These are phyloP conservation scores for Pyrus communis DNA, from an alignment of 306 rosid species.

Conservation along the genomic window DNA sequence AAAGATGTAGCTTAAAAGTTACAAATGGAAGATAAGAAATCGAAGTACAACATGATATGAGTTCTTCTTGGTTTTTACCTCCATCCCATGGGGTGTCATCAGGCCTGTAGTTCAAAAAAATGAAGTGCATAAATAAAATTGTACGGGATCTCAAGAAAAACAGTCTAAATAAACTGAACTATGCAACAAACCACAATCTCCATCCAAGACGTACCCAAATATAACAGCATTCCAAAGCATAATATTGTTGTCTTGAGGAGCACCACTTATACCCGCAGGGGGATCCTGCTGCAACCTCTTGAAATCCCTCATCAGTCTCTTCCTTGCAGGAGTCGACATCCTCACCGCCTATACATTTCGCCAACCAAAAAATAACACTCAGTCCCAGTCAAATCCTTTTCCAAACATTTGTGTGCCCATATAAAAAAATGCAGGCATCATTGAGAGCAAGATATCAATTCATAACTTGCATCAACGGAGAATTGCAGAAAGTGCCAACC, in stretches of 20 bases:
- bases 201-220: constrained; percentile 59
- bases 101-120: constrained; percentile 54
- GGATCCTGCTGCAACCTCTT: constrained; percentile 92
- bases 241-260: constrained; percentile 90
- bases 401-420: neutral
- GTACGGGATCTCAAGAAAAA: constrained; percentile 1
- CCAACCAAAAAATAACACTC: constrained; percentile 7
- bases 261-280: constrained; percentile 94
- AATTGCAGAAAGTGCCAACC: neutral
- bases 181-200: constrained; percentile 1
- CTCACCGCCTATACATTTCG: constrained; percentile 49
- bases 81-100: constrained; percentile 99
- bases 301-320: constrained; percentile 93
- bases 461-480: neutral
- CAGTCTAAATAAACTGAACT: neutral
- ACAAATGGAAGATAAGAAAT: neutral
- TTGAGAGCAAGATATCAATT: neutral
- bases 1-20: neutral
- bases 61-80: constrained; percentile 39
- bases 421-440: neutral
- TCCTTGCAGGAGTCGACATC: constrained; percentile 92
- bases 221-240: constrained; percentile 99
- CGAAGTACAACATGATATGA: constrained; percentile 1
- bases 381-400: neutral
- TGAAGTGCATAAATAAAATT: constrained; percentile 11